These are phyloP conservation scores for Penicillium maclennaniae DNA, from an alignment of 495 filamentous ascomycete species.

Conservation along the genomic window DNA sequence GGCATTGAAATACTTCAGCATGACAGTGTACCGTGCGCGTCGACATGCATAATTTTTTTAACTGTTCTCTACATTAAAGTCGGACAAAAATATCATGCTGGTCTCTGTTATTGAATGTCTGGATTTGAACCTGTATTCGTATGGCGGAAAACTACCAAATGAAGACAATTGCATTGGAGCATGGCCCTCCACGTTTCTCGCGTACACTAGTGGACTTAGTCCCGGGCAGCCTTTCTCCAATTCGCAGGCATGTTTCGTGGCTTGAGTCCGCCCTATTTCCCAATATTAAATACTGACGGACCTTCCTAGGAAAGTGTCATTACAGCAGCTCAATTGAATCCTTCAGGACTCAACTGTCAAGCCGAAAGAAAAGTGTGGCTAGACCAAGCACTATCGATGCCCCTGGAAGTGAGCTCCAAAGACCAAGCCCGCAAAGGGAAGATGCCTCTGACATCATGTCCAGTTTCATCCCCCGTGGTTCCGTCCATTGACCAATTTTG, in stretches of 20 bases:
- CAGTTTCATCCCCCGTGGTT: not conserved
- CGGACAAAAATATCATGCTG: no score
- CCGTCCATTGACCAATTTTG: constrained; percentile 5
- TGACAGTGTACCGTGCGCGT: no score
- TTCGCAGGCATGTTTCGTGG: not conserved
- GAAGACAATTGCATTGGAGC: no score
- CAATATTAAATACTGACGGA: not conserved
- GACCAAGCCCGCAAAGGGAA: not conserved
- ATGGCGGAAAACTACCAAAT: no score
- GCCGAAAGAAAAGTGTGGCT: not conserved
- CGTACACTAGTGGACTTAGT: not conserved
- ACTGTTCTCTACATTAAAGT: no score
- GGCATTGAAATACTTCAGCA: no score
- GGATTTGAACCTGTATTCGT: no score
- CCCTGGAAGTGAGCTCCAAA: not conserved
- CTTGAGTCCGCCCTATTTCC: not conserved
- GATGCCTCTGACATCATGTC: not conserved
- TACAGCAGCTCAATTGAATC: not conserved
- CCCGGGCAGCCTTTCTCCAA: not conserved
- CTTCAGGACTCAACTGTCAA: not conserved
- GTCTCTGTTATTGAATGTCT: no score
- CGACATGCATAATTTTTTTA: no score
- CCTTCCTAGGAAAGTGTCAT: not conserved
- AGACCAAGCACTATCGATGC: not conserved
- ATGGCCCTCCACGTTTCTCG: no score